These are phyloP conservation scores for Lablab purpureus DNA, from an alignment of 306 rosid species.

Conservation along the genomic window DNA sequence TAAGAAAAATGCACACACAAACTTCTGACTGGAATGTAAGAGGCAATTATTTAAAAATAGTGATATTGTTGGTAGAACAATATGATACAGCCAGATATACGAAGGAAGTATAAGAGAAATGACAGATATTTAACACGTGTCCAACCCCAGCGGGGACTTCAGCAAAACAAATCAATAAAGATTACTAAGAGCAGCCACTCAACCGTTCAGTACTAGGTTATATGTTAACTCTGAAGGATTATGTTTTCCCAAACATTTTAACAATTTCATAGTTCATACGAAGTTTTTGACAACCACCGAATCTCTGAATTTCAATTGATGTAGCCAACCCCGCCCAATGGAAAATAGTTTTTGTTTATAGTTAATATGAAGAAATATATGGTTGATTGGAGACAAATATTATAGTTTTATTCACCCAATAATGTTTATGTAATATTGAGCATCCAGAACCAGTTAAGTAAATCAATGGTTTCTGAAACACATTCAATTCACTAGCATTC, in stretches of 20 bases:
- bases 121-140: not conserved
- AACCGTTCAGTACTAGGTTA: not conserved
- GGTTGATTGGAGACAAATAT: not conserved
- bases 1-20: constrained; percentile 27
- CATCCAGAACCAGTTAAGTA: not conserved
- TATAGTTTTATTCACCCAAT: not conserved
- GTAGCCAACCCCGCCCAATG: too few species aligned
- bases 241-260: not conserved
- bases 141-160: too few species aligned
- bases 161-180: not conserved
- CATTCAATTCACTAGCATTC: not conserved
- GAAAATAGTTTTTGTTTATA: not conserved
- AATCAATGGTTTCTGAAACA: not conserved
- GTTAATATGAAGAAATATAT: not conserved
- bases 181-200: constrained; percentile 12
- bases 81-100: not conserved
- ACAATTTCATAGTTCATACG: not conserved
- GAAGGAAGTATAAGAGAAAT: not conserved
- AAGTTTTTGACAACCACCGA: not conserved
- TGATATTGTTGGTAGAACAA: constrained; percentile 16
- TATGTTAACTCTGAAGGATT: not conserved
- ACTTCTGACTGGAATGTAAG: constrained; percentile 25
- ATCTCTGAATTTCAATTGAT: not conserved
- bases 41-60: constrained; percentile 6
- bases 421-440: not conserved